Evolutionary conservation across 345 rosid genomes (phyloP).

Genomic region (Salix caprea): DNA sequence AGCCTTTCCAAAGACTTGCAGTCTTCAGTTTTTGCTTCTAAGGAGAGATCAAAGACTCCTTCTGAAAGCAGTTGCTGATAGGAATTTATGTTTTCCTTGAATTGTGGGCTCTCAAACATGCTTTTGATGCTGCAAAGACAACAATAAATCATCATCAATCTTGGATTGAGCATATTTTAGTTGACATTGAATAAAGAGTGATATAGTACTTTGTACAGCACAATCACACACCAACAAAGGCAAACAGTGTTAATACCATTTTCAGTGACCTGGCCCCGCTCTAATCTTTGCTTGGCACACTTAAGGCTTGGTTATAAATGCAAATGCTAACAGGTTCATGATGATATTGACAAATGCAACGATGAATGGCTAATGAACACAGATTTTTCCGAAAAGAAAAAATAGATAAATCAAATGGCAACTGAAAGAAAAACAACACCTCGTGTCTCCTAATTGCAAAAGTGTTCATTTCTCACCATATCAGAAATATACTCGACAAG

Average conservation of each 20-base stretch:
- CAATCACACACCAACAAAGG: not conserved
- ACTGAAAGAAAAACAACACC: not conserved
- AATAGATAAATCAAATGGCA: not conserved
- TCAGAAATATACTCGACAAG: not conserved
- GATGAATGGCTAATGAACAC: not conserved
- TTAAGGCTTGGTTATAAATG: not conserved
- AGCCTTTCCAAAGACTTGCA: constrained; percentile 56
- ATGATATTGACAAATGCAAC: not conserved
- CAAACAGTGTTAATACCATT: not conserved
- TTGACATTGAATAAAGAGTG: not conserved
- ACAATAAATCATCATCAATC: constrained; percentile 18
- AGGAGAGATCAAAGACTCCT: constrained; percentile 70
- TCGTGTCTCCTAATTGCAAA: not conserved
- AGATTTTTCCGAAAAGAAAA: not conserved
- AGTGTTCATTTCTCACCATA: not conserved
- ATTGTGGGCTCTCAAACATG: constrained; percentile 80
- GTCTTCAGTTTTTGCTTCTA: constrained; percentile 59
- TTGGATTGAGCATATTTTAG: not conserved
- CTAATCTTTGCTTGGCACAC: not conserved
- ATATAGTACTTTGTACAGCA: not conserved
- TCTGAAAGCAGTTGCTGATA: constrained; percentile 69
- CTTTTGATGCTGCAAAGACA: constrained; percentile 55
- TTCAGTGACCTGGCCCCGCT: not conserved
- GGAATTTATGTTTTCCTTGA: constrained; percentile 69
- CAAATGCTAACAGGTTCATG: not conserved